Evolutionary conservation across 805 yeast species (phyloP), one percentile per base, ranked within the genome.

Genomic region (Metschnikowia santaceciliae): DNA sequence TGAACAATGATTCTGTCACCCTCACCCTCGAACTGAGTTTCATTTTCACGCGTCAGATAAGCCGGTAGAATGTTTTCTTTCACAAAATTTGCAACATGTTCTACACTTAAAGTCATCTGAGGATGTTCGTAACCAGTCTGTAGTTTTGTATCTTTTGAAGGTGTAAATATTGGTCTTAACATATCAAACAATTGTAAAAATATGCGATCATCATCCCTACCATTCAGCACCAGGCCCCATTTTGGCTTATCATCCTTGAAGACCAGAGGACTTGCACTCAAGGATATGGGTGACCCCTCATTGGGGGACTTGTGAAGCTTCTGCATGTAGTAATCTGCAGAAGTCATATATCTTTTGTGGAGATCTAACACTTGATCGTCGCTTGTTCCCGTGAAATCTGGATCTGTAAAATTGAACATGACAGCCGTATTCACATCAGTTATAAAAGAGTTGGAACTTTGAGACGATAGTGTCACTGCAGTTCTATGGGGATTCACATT

Each of bases 321-420:
- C 17, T 47, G 59, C 44, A 55, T 44, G 41, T 44, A 55, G 11
- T 49, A 49, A 23, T 55, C 59, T 3, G 59, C 48, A 1, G 59
- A 54, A 10, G 51, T 47, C 59, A 55, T 49, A 35, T 55, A 55
- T 32, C 49, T 54, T 15, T 54, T 36, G 33, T 55, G 59, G 6
- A 55, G 38, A 7, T 55, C 59, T 17, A 43, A 50, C 23, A 55
- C 23, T 6, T 47, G 42, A 32, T 34, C 47, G 23, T 49, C 46
- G 11, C 30, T 43, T 8, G 33, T 44, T 11, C 47, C 50, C 11
- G 42, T 23, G 22, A 43, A 47, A n/a, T 48, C 50, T 17, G 55
- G 48, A 30, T 54, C 52, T 1, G 59, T 51, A 37, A 54, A 55
- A 32, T 54, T 49, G 23, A 46, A 54, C 4, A 50, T 15, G 17